Conservation (phyloP, 495 filamentous ascomycete species). For the Coniosporium apollinis region DNA sequence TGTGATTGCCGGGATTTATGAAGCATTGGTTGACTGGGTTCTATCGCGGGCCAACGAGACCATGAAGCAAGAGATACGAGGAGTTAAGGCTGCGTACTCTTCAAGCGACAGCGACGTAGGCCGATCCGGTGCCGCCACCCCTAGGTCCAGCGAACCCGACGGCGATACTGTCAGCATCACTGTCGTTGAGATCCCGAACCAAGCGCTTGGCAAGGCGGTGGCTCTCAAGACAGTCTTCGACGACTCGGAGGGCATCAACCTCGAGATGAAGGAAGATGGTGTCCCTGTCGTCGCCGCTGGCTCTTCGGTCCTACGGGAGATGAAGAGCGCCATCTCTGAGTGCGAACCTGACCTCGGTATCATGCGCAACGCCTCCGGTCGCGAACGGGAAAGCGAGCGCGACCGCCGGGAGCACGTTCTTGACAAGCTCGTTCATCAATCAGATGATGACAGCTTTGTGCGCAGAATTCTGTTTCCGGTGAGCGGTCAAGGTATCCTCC, state of each 20-base stretch:
- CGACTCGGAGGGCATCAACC: slow-evolving; percentile 78
- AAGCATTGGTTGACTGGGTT: slow-evolving; percentile 91
- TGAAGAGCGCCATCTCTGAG: slow-evolving; percentile 62
- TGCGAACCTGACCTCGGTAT: slow-evolving; percentile 73
- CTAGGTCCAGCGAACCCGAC: slow-evolving; percentile 44
- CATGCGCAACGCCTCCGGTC: slow-evolving; percentile 39
- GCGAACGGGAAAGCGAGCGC: slow-evolving; percentile 59
- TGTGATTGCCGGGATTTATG: slow-evolving; percentile 75
- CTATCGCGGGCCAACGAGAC: slow-evolving; percentile 79
- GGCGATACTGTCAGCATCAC: slow-evolving; percentile 81
- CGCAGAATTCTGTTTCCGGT: slow-evolving; percentile 68
- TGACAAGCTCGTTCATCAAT: slow-evolving; percentile 67
- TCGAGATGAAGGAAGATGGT: slow-evolving; percentile 92
- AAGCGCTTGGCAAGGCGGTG: slow-evolving; percentile 65
- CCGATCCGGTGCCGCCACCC: slow-evolving; percentile 35
- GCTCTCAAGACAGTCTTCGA: slow-evolving; percentile 83
- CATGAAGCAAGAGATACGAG: slow-evolving; percentile 55
- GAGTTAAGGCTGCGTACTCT: slow-evolving; percentile 41
- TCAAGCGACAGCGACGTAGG: slow-evolving; percentile 41
- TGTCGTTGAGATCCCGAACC: slow-evolving; percentile 68
- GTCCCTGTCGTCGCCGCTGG: slow-evolving; percentile 50
- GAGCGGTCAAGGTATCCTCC: slow-evolving; percentile 52
- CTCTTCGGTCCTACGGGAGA: slow-evolving; percentile 67
- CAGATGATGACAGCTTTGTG: slow-evolving; percentile 72
- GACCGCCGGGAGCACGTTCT: slow-evolving; percentile 69